Evolutionary conservation across 1,284 basidiomycete species (phyloP).

Genomic region (Anthracocystis walkeri): DNA sequence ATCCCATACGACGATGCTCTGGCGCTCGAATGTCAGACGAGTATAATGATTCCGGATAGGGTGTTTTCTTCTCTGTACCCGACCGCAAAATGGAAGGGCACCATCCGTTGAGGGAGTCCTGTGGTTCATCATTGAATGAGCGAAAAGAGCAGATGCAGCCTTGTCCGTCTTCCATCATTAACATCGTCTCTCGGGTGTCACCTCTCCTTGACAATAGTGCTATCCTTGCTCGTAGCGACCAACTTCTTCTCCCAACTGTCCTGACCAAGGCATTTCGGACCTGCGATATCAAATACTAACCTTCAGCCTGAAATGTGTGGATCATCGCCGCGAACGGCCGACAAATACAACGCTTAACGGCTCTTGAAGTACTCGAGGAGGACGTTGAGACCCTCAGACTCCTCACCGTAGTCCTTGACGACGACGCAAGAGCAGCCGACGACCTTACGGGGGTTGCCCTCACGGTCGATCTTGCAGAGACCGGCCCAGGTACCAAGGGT

Average conservation of each 20-base stretch:
- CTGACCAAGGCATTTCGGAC: not conserved
- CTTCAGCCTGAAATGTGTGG: conserved; percentile 21
- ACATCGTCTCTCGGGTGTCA: not conserved
- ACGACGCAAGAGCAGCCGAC: conserved; percentile 82
- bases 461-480: conserved; percentile 94
- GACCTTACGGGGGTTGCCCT: conserved; percentile 97
- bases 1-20: conserved; percentile 22
- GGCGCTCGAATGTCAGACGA: conserved; percentile 50
- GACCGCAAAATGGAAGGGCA: conserved; percentile 35
- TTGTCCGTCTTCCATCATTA: not conserved
- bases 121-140: conserved; percentile 57
- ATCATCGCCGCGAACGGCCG: conserved; percentile 1
- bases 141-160: conserved; percentile 20
- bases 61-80: conserved; percentile 55
- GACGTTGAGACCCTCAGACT: conserved; percentile 95
- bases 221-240: not conserved
- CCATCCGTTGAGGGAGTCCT: conserved; percentile 65
- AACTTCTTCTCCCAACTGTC: not conserved
- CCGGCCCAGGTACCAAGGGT: conserved; percentile 95
- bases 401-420: conserved; percentile 96
- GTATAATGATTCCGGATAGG: conserved; percentile 64
- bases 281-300: conserved; percentile 36
- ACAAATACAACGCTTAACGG: conserved; percentile 71
- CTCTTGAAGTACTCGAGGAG: conserved; percentile 97
- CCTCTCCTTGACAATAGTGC: not conserved